These are phyloP conservation scores for Auricularia sp. DNA, from an alignment of 768 basidiomycete genomes.

Conservation along the genomic window DNA sequence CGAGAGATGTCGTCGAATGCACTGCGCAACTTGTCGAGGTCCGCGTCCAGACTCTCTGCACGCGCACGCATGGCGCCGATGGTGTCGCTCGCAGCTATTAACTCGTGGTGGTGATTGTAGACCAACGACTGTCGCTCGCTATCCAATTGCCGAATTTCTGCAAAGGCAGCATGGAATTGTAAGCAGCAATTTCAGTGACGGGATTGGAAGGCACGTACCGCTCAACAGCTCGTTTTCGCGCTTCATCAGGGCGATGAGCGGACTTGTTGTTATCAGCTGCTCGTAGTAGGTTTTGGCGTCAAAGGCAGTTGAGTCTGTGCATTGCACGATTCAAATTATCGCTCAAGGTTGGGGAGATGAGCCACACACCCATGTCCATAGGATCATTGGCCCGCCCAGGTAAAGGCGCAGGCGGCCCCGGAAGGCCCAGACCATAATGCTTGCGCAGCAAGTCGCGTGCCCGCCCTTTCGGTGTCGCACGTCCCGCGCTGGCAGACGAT, in stretches of 20 bases:
- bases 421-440: slow-evolving; percentile 73
- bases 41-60: slow-evolving; percentile 75
- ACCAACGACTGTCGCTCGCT: slow-evolving; percentile 84
- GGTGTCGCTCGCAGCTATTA: slow-evolving; percentile 88
- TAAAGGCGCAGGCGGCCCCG: slow-evolving; percentile 53
- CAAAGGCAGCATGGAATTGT: background rate
- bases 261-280: slow-evolving; percentile 73
- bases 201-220: slow-evolving; percentile 31
- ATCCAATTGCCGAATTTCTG: slow-evolving; percentile 82
- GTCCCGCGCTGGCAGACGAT: slow-evolving; percentile 20
- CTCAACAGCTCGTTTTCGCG: slow-evolving; percentile 72
- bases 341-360: slow-evolving; percentile 6
- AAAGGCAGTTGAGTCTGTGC: slow-evolving; percentile 66
- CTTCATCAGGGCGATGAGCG: slow-evolving; percentile 62
- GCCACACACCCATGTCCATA: slow-evolving; percentile 62
- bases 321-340: background rate
- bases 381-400: slow-evolving; percentile 56
- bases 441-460: slow-evolving; percentile 74
- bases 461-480: slow-evolving; percentile 34
- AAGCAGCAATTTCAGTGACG: background rate
- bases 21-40: slow-evolving; percentile 68
- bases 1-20: slow-evolving; percentile 85
- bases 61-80: slow-evolving; percentile 69
- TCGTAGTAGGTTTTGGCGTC: slow-evolving; percentile 80
- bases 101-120: slow-evolving; percentile 92